Conservation (phyloP, 176 grass and related monocot species). For the Areca catechu region DNA sequence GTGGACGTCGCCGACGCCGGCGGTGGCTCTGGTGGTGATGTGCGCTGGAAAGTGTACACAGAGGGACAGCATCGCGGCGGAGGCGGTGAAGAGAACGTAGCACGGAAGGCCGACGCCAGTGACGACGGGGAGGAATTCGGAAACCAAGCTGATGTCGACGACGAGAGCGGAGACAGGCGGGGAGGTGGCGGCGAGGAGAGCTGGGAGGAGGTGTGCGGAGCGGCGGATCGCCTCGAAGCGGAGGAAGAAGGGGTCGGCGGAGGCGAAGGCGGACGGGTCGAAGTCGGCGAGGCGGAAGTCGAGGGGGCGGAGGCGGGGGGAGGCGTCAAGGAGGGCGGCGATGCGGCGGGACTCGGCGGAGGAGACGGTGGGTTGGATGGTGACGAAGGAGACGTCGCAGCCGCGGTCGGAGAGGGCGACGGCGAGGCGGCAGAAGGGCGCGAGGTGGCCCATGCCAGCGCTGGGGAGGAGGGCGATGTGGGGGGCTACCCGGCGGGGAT, state of each 20-base stretch:
- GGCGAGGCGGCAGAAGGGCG: slow-evolving; percentile 55
- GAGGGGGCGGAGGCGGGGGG: slow-evolving; percentile 30
- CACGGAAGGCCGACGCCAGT: slow-evolving; percentile 16
- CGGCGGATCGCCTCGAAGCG: slow-evolving; percentile 39
- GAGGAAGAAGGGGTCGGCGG: slow-evolving; percentile 44
- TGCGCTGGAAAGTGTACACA: slow-evolving; percentile 27
- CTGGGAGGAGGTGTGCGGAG: slow-evolving; percentile 31
- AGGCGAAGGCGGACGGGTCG: slow-evolving; percentile 9
- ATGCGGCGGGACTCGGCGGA: slow-evolving; percentile 41
- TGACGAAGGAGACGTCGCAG: slow-evolving; percentile 47
- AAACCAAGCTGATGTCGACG: slow-evolving; percentile 26
- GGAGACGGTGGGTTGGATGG: slow-evolving; percentile 48
- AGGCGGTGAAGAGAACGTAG: slow-evolving; percentile 44
- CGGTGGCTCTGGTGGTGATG: slow-evolving; percentile 11
- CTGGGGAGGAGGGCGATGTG: slow-evolving; percentile 67
- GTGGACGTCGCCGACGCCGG: slow-evolving; percentile 28
- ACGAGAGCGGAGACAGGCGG: slow-evolving; percentile 29
- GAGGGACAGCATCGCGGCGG: slow-evolving; percentile 53
- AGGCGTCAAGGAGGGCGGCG: slow-evolving; percentile 20
- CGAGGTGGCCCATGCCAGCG: slow-evolving; percentile 72
- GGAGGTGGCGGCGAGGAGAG: slow-evolving; percentile 17
- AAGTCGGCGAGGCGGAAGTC: slow-evolving; percentile 29
- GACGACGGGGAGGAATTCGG: slow-evolving; percentile 27
- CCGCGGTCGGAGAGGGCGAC: slow-evolving; percentile 22
- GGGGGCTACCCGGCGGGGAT: neutral